phyloP scores from a whole-genome alignment of 768 basidiomycete species.

The Lactifluus hygrophoroides region DNA sequence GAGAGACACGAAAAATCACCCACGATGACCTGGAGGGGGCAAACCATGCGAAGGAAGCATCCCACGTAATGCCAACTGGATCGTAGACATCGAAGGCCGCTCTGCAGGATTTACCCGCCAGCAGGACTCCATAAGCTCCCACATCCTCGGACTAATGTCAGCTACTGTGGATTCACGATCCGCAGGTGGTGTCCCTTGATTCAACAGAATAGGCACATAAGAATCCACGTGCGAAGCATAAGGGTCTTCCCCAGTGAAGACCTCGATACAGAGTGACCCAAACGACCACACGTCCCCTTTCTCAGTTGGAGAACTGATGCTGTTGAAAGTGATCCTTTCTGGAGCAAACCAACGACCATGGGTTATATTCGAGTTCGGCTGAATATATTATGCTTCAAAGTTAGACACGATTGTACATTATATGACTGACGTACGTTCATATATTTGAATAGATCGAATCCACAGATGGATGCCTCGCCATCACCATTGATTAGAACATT shows the following conservation, averaged over 20 bases:
- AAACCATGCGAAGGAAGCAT: background rate
- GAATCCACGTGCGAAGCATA: background rate
- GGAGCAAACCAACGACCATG: constrained; percentile 12
- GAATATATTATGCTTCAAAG: constrained; percentile 2
- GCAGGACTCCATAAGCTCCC: constrained; percentile 13
- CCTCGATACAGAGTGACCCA: constrained; percentile 10
- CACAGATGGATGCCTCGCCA: constrained; percentile 34
- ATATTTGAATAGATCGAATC: constrained; percentile 36
- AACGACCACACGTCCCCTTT: constrained; percentile 14
- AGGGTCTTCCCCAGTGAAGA: constrained; percentile 11
- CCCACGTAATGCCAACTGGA: background rate
- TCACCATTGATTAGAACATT: constrained; percentile 37
- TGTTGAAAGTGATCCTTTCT: background rate
- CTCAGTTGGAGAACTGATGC: background rate
- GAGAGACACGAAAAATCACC: background rate
- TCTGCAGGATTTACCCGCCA: background rate
- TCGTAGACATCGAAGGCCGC: constrained; percentile 5
- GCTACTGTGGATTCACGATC: background rate
- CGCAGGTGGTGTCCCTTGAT: background rate
- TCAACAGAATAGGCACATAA: constrained; percentile 1
- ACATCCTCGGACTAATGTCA: constrained; percentile 9
- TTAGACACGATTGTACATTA: background rate
- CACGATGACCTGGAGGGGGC: no score
- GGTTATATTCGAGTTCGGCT: constrained; percentile 24
- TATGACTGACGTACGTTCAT: background rate